Percentiles rank a stretch among this genome's conserved stretches.
phyloP scores from a whole-genome alignment of 768 basidiomycete species.

The Kwoniella dejecticola region DNA sequence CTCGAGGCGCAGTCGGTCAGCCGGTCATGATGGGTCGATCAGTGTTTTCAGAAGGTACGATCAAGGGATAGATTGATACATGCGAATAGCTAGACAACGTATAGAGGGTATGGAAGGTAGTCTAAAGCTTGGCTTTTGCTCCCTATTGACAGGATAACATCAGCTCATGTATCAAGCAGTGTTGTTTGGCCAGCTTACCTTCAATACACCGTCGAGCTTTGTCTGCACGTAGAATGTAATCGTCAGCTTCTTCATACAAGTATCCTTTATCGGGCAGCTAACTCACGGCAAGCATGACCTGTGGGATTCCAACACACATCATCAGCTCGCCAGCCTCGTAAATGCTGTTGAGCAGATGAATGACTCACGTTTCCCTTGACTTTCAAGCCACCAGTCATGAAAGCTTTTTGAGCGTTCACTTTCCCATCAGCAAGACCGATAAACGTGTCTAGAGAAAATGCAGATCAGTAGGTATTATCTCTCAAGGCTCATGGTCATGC shows the following conservation, averaged over 20 bases:
- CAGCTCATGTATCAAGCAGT: neutral
- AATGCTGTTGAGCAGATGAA: neutral
- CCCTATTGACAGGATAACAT: constrained; percentile 24
- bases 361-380: constrained; percentile 54
- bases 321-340: neutral
- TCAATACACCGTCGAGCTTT: constrained; percentile 80
- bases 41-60: constrained; percentile 4
- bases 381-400: constrained; percentile 93
- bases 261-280: neutral
- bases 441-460: constrained; percentile 62
- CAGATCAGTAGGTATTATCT: neutral
- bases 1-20: neutral
- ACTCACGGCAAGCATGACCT: constrained; percentile 49
- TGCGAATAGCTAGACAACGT: constrained; percentile 16
- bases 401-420: constrained; percentile 90
- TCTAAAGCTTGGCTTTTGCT: constrained; percentile 52
- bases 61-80: constrained; percentile 2
- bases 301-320: neutral
- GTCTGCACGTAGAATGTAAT: constrained; percentile 57
- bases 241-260: constrained; percentile 11
- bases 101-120: neutral
- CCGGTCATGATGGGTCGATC: neutral
- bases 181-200: constrained; percentile 60
- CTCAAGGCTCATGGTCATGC: too few species aligned
- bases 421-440: constrained; percentile 62